A percentile compares a stretch with the other conserved stretches of the same genome.
Conservation (phyloP, 768 basidiomycete genomes). For the Lyophyllum semitale region DNA sequence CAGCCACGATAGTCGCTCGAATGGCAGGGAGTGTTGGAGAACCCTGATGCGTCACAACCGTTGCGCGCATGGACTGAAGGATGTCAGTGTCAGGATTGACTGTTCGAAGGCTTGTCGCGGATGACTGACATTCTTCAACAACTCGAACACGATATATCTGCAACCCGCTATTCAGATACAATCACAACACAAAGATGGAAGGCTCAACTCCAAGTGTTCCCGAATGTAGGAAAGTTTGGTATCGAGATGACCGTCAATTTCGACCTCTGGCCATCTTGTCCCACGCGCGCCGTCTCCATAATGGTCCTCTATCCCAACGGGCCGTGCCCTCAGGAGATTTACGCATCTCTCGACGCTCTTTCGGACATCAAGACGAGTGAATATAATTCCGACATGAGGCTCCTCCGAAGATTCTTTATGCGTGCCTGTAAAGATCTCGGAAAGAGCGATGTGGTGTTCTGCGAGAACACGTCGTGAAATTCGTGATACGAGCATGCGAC, state of each 20-base stretch:
- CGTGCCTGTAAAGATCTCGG: conserved; percentile 51
- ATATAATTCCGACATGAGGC: conserved; percentile 83
- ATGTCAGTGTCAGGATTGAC: neutral
- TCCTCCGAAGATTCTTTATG: conserved; percentile 38
- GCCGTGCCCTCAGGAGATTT: conserved; percentile 51
- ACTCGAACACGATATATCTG: conserved; percentile 85
- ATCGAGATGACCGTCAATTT: conserved; percentile 71
- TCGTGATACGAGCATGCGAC: conserved; percentile 87
- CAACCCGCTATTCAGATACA: neutral
- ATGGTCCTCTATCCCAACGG: conserved; percentile 44
- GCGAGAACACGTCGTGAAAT: conserved; percentile 88
- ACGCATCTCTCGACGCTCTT: conserved; percentile 73
- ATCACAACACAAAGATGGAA: neutral
- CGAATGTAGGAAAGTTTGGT: conserved; percentile 81
- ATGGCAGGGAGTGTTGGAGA: conserved; percentile 58
- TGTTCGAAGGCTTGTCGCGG: neutral
- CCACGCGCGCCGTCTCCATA: conserved; percentile 23
- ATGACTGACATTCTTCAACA: conserved; percentile 80
- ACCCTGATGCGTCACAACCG: conserved; percentile 49
- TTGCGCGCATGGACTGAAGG: conserved; percentile 72
- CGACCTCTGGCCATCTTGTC: conserved; percentile 59
- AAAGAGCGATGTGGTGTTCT: conserved; percentile 86
- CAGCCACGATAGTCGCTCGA: conserved; percentile 73
- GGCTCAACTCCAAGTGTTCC: conserved; percentile 79
- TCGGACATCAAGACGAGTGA: conserved; percentile 70